phyloP scores from a whole-genome alignment of 192 early-diverging fungal species.

The Backusella westeae region DNA sequence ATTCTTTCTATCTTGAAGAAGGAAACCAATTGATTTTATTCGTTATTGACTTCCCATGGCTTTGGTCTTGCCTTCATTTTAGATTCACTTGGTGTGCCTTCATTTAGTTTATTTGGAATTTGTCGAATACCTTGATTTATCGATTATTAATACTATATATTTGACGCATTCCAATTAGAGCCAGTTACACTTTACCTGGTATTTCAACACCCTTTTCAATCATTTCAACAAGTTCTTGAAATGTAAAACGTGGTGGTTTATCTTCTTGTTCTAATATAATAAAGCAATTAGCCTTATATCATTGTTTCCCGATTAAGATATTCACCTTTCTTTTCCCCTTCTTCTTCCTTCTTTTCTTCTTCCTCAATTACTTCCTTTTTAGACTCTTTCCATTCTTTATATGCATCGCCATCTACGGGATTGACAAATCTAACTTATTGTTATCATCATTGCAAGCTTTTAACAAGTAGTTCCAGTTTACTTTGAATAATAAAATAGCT shows the following conservation, averaged over 20 bases:
- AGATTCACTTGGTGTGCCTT: slow-evolving; percentile 34
- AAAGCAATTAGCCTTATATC: background rate
- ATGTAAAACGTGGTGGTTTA: slow-evolving; percentile 27
- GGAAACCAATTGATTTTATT: background rate
- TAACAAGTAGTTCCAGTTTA: slow-evolving; percentile 7
- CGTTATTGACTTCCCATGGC: slow-evolving; percentile 32
- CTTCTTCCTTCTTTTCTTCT: background rate
- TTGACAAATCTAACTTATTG: slow-evolving; percentile 25
- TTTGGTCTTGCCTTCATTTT: slow-evolving; percentile 31
- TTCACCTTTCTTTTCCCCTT: background rate
- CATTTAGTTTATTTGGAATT: slow-evolving; percentile 39
- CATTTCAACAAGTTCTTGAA: slow-evolving; percentile 43
- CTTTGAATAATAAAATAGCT: slow-evolving; percentile 47
- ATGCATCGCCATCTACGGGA: slow-evolving; percentile 33
- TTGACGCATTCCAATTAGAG: background rate
- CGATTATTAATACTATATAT: background rate
- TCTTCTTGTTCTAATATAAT: background rate
- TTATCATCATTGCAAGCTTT: background rate
- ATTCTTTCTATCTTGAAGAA: background rate
- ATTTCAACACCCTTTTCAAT: slow-evolving; percentile 38
- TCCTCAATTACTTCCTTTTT: background rate
- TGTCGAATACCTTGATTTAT: slow-evolving; percentile 31
- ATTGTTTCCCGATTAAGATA: background rate
- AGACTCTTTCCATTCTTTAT: slow-evolving; percentile 32
- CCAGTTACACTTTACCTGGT: slow-evolving; percentile 33